A percentile compares a stretch with the other conserved stretches of the same genome.
Evolutionary conservation across 495 filamentous ascomycete genomes (phyloP).

Genomic region (Aspergillus sclerotiicarbonarius): DNA sequence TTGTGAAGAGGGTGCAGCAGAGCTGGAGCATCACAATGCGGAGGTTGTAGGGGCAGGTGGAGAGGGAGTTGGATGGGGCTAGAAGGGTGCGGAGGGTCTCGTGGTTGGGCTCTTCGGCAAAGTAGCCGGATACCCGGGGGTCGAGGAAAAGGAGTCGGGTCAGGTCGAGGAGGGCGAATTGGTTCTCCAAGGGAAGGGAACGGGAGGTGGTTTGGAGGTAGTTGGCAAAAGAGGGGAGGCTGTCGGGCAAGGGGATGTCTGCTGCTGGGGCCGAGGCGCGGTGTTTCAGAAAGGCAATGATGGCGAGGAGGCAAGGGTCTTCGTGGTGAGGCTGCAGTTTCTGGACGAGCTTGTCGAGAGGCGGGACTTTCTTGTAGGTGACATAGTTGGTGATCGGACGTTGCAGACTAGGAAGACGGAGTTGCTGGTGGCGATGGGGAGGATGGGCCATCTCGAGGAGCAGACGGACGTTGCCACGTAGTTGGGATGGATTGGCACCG

Average conservation of each 20-base stretch:
- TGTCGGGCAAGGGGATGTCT: conserved; percentile 45
- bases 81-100: conserved; percentile 64
- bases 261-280: conserved; percentile 32
- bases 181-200: conserved; percentile 40
- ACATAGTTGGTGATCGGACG: conserved; percentile 62
- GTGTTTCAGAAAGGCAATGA: conserved; percentile 63
- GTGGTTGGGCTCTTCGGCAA: conserved; percentile 70
- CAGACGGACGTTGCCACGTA: conserved; percentile 70
- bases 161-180: conserved; percentile 81
- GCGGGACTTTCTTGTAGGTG: conserved; percentile 74
- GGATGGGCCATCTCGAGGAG: conserved; percentile 76
- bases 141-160: conserved; percentile 76
- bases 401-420: conserved; percentile 68
- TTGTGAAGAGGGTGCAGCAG: conserved; percentile 61
- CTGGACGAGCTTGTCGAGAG: conserved; percentile 75
- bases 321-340: conserved; percentile 63
- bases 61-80: conserved; percentile 49
- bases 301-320: conserved; percentile 48
- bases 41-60: conserved; percentile 70
- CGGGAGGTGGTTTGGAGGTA: conserved; percentile 30
- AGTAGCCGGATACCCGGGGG: conserved; percentile 79
- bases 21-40: conserved; percentile 74
- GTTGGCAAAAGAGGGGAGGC: conserved; percentile 45
- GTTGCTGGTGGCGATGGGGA: conserved; percentile 67
- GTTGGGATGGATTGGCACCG: conserved; percentile 65